phyloP scores from a whole-genome alignment of 805 yeast species.

The Teunomyces panamensis region DNA sequence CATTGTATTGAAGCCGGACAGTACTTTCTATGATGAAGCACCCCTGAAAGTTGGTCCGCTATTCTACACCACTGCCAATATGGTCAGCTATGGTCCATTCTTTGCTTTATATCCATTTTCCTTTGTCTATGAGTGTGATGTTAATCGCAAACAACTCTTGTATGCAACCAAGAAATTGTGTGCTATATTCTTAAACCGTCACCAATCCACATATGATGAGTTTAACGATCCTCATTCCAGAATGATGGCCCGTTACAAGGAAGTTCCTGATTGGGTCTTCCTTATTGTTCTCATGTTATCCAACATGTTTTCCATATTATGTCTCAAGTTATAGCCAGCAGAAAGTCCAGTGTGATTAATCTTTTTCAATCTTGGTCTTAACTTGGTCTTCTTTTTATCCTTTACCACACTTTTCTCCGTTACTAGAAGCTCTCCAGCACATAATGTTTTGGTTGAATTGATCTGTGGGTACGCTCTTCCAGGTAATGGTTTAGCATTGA shows the following conservation, averaged over 20 bases:
- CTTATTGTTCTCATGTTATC: conserved; percentile 23
- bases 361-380: no score
- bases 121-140: conserved; percentile 16
- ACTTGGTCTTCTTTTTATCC: no score
- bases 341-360: conserved; percentile 36
- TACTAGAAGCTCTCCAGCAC: no score
- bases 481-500: conserved; percentile 35
- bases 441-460: conserved; percentile 37
- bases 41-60: conserved; percentile 20
- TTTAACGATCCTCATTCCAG: conserved; percentile 31
- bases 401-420: no score
- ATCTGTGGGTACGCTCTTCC: conserved; percentile 37
- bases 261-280: conserved; percentile 35
- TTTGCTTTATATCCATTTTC: conserved; percentile 25
- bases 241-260: conserved; percentile 32
- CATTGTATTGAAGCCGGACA: no score
- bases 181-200: no score
- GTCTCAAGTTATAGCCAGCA: conserved; percentile 30
- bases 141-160: conserved; percentile 13
- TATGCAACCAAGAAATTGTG: conserved; percentile 14
- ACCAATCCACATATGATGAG: conserved; percentile 27
- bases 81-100: conserved; percentile 21
- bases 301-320: conserved; percentile 30
- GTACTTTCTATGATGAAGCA: conserved; percentile 13
- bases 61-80: conserved; percentile 20